Conservation (phyloP, 345 rosid genomes). For the Hibiscus tridactylites region DNA sequence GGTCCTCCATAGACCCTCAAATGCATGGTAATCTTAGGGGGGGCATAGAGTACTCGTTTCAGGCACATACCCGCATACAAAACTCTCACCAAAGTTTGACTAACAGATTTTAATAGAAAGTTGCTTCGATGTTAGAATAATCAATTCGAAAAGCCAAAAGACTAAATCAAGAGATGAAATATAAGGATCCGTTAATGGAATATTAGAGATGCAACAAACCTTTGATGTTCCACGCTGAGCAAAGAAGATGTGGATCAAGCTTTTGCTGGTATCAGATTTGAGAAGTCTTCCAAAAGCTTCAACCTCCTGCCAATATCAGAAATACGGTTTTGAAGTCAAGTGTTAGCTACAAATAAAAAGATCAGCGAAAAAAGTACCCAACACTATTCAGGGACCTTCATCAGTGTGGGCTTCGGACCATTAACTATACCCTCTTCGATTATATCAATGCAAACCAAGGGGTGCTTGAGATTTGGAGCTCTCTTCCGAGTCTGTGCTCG, state of each 20-base stretch:
- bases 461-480: conserved; percentile 86
- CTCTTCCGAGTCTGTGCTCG: conserved; percentile 59
- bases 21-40: not conserved
- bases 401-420: conserved; percentile 62
- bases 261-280: conserved; percentile 57
- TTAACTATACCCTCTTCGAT: conserved; percentile 82
- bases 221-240: conserved; percentile 83
- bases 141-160: not conserved
- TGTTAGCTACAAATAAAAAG: not conserved
- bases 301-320: conserved; percentile 52
- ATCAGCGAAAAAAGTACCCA: conserved; percentile 3
- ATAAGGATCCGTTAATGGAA: not conserved
- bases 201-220: conserved; percentile 27
- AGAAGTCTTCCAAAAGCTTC: conserved; percentile 52
- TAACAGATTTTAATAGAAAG: not conserved
- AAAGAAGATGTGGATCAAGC: conserved; percentile 88
- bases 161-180: not conserved
- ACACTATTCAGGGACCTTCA: conserved; percentile 45
- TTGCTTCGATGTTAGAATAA: not conserved
- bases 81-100: not conserved
- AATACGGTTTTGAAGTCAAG: not conserved
- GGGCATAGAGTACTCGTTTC: not conserved
- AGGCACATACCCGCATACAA: not conserved
- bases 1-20: not conserved
- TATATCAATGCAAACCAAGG: conserved; percentile 71